Conservation (phyloP, 2,329 filamentous ascomycete species). For the Trichoderma endophyticum region DNA sequence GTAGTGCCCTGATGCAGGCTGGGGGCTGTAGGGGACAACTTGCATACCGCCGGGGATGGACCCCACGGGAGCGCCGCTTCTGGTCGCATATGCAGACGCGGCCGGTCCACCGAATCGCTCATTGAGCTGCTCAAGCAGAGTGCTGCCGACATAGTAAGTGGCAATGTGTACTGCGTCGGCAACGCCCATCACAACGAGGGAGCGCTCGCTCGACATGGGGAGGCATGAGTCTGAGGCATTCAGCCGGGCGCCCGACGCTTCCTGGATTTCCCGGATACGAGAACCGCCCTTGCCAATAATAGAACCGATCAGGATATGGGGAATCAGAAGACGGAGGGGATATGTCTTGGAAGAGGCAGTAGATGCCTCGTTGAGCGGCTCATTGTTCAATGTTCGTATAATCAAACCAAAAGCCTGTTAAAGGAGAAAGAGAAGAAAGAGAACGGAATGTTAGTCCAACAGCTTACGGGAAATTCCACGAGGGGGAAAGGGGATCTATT, state of each 20-base stretch:
- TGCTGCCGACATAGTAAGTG: constrained; percentile 97
- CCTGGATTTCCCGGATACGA: constrained; percentile 96
- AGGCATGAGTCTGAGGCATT: constrained; percentile 96
- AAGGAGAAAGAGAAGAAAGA: background rate
- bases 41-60: constrained; percentile 97
- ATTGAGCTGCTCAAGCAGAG: constrained; percentile 94
- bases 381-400: constrained; percentile 96
- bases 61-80: constrained; percentile 87
- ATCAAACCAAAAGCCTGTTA: constrained; percentile 92
- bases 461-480: background rate
- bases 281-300: constrained; percentile 98
- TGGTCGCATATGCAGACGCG: constrained; percentile 95
- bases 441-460: background rate
- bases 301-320: constrained; percentile 94
- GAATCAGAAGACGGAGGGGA: constrained; percentile 88
- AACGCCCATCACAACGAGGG: constrained; percentile 95
- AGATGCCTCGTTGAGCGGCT: constrained; percentile 82
- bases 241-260: constrained; percentile 90
- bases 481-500: background rate
- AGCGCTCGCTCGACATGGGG: constrained; percentile 91
- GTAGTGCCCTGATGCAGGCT: constrained; percentile 88
- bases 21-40: constrained; percentile 95
- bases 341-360: constrained; percentile 96
- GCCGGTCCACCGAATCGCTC: constrained; percentile 94
- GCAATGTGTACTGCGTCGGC: constrained; percentile 98